Evolutionary conservation across 352 stramenopile species (phyloP).

Genomic region (Pythium grandisporangium): DNA sequence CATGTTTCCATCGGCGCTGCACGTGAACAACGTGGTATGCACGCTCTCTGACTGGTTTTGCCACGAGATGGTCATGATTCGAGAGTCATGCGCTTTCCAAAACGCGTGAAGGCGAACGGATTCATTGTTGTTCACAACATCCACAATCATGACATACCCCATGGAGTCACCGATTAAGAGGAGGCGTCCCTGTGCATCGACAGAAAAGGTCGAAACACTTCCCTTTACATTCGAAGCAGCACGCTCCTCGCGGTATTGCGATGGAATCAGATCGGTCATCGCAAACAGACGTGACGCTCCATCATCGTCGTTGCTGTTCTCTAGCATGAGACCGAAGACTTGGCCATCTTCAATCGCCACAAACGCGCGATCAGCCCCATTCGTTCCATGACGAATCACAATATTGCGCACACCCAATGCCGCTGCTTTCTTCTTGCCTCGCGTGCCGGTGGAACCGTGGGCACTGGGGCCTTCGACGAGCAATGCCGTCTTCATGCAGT

Average conservation of each 20-base stretch:
- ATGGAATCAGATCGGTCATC: neutral
- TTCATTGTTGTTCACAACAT: constrained; percentile 17
- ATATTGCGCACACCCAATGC: constrained; percentile 15
- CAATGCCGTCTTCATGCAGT: constrained; percentile 10
- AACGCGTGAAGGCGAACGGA: constrained; percentile 17
- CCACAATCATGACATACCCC: constrained; percentile 42
- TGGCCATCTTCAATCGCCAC: constrained; percentile 55
- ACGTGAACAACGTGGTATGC: constrained; percentile 52
- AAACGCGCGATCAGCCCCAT: constrained; percentile 19
- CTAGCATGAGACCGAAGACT: constrained; percentile 39
- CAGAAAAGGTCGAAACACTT: constrained; percentile 14
- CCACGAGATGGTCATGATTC: constrained; percentile 76
- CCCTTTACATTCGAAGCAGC: neutral
- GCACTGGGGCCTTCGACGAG: neutral
- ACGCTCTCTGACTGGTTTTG: constrained; percentile 10
- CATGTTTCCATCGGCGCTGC: constrained; percentile 46
- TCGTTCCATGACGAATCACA: constrained; percentile 1
- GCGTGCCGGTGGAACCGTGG: too few species aligned
- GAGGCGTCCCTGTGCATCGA: constrained; percentile 14
- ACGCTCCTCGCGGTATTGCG: neutral
- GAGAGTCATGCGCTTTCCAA: constrained; percentile 44
- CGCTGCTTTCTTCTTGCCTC: constrained; percentile 10
- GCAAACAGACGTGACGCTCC: neutral
- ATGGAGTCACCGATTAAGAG: constrained; percentile 48
- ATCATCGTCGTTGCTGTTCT: neutral